Base-by-base conservation (phyloP, 2,329 filamentous ascomycete genomes). In the Colletotrichum sansevieriae region DNA sequence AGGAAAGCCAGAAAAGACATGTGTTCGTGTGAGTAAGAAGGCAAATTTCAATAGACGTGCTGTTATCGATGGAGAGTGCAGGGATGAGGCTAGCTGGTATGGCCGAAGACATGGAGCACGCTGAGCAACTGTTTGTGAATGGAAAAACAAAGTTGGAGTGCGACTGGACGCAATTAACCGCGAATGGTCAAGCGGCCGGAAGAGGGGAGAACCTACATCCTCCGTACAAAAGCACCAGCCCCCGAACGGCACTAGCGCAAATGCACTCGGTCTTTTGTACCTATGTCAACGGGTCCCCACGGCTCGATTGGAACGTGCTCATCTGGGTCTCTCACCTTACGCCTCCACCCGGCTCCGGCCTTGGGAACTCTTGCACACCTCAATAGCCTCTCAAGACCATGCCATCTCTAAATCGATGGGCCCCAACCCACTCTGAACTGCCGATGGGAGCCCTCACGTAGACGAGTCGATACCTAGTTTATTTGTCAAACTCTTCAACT, bases 401-500 rank as follows among this genome's bases (percentile, higher is more conserved):
- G 51, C 47, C 61, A 25, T 33, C 18, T 46, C 25, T 39, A 46
- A 22, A 35, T 43, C 20, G 25, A 52, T 15, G 15, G 25, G 52
- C 20, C 22, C 4, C 2, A 58, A 59, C 46, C 65, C 61, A 65
- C 62, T 29, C 35, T 29, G 25, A 49, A 69, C 29, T 51, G 49
- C 66, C 37, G 41, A 54, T 65, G 46, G 65, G 65, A 68, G 61
- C 61, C 65, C 65, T 68, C 65, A 54, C 65, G 54, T 33, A 59
- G 39, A 59, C 52, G 25, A 43, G 44, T 51, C 12, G 43, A 44
- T 15, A 20, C 25, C 13, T 5, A n/a, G 12, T n/a, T 3, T n/a
- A n/a, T 22, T 9, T 13, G 47, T 22, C 49, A 54, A 54, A 54
- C 49, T 54, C 15, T 5, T 25, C 33, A n/a, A 29, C 20, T 29